A percentile compares a stretch with the other conserved stretches of the same genome.
Evolutionary conservation across 805 yeast genomes (phyloP).

Genomic region (Candida easanensis): DNA sequence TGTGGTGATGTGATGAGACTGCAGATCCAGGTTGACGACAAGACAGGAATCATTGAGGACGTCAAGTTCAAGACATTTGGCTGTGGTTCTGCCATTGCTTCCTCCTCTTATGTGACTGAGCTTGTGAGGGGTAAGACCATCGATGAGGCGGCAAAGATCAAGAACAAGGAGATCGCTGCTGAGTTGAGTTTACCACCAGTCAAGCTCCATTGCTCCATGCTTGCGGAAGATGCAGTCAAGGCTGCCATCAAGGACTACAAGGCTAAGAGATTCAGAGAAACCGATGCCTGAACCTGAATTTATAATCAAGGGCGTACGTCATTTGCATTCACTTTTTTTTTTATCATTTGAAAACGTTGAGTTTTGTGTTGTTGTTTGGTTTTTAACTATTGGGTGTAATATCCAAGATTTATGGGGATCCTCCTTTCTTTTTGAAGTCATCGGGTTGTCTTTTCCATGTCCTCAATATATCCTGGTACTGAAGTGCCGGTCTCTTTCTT

Average conservation of each 20-base stretch:
- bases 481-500: neutral
- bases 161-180: constrained; percentile 91
- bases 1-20: constrained; percentile 99
- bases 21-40: constrained; percentile 90
- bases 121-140: constrained; percentile 91
- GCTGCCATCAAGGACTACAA: constrained; percentile 94
- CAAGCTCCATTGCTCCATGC: constrained; percentile 95
- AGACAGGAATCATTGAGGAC: constrained; percentile 86
- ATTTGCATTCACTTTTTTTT: neutral
- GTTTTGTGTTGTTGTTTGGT: too few species aligned
- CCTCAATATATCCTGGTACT: too few species aligned
- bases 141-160: constrained; percentile 90
- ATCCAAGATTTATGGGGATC: too few species aligned
- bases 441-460: neutral
- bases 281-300: constrained; percentile 1
- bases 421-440: too few species aligned
- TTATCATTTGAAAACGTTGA: neutral
- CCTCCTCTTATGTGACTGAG: constrained; percentile 92
- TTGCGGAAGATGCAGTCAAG: constrained; percentile 98
- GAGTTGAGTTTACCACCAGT: constrained; percentile 96
- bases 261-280: constrained; percentile 57
- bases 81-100: constrained; percentile 98
- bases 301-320: neutral
- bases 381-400: too few species aligned
- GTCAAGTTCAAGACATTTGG: constrained; percentile 98